Percentiles rank a stretch among this genome's conserved stretches.
These are phyloP conservation scores for Pachyrhizus erosus DNA, from an alignment of 306 rosid species.

Conservation along the genomic window DNA sequence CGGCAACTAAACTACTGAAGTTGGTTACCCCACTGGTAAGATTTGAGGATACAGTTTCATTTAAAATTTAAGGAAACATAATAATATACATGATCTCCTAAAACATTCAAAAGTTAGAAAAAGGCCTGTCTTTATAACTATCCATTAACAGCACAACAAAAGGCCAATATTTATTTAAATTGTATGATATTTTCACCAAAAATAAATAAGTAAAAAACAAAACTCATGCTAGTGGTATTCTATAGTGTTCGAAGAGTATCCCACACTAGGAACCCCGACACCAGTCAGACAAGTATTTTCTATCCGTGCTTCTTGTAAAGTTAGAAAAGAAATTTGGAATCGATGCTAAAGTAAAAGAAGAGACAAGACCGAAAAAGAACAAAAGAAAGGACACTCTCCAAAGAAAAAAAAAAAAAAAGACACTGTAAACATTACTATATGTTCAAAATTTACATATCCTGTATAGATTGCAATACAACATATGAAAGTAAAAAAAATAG, in stretches of 20 bases:
- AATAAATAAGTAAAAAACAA: not conserved
- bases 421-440: slow-evolving; percentile 32
- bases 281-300: slow-evolving; percentile 8
- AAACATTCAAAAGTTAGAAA: slow-evolving; percentile 8
- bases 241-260: not conserved
- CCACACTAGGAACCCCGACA: not conserved
- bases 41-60: not conserved
- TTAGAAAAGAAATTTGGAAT: not conserved
- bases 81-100: not conserved
- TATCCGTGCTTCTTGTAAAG: not conserved
- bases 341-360: slow-evolving; percentile 6
- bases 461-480: slow-evolving; percentile 41
- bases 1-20: slow-evolving; percentile 8
- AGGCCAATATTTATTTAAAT: not conserved
- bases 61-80: slow-evolving; percentile 1
- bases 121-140: not conserved
- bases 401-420: not conserved
- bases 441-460: slow-evolving; percentile 42
- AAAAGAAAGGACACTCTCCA: not conserved
- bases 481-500: not conserved
- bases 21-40: slow-evolving; percentile 1
- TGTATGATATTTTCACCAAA: not conserved
- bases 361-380: slow-evolving; percentile 4
- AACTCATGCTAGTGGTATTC: not conserved
- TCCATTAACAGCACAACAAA: not conserved